Base-by-base conservation (phyloP, 1,284 basidiomycete genomes). In the Cryptococcus maquisensis region DNA sequence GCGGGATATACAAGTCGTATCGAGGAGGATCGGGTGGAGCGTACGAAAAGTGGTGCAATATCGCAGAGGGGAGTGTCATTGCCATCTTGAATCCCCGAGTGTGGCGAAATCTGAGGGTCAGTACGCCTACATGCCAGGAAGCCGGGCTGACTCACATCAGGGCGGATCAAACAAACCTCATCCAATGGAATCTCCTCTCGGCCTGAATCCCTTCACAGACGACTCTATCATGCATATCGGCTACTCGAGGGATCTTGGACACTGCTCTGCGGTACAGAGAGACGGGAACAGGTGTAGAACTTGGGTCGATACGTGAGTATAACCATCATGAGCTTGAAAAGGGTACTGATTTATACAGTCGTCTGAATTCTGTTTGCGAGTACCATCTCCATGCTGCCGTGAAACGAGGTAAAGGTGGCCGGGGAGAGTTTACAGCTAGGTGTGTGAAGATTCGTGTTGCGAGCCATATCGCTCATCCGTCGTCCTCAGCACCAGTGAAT, bases 21-120 rank as follows among this genome's bases (percentile, higher is more conserved):
- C 82, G 81, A 57, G 93, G 94, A 1, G 94, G 95, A 1, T 93
- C 90, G 60, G 83, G 84, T 2, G 94, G 95, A 6, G 94, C 94
- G 0, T 98, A 90, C 68, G 95, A 98, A 72, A 80, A 79, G 60
- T 80, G 82, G 55, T 86, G 87, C 54, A 90, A 89, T 69, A 77
- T 95, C 57, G 84, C 83, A 47, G 88, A 92, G 59, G 95, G 95
- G 1, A 86, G 90, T 45, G 88, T 98, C 3, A 79, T 98, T 24
- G 90, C 91, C 0, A 80, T 98, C 36, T 77, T 98, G 24, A 97
- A 95, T 68, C 93, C 95, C 0, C 83, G 82, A 55, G 83, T 98
- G 38, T 78, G 95, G 52, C 89, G 88, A 65, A 90, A 91, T 13
- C 85, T 87, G 59, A 84, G 88, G 74, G 91, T 90, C 55, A 49